These are phyloP conservation scores for Chrysoporthe puriensis DNA, from an alignment of 2,329 filamentous ascomycete species.

Conservation along the genomic window DNA sequence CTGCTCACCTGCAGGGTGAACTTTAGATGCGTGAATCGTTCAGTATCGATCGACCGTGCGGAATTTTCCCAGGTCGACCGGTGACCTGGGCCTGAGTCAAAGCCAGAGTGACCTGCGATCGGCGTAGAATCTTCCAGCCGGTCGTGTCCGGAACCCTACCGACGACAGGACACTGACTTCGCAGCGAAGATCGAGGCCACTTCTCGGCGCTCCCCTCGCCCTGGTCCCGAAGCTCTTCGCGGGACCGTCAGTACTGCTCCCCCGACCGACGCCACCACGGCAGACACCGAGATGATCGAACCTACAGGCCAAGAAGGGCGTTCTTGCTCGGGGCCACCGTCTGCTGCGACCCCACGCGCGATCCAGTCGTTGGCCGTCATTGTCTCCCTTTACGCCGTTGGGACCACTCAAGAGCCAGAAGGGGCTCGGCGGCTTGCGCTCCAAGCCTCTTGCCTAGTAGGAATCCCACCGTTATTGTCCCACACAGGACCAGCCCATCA, in stretches of 20 bases:
- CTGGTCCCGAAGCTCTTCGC: slow-evolving; percentile 3
- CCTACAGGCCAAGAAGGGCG: slow-evolving; percentile 10
- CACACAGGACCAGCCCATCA: slow-evolving; percentile 17
- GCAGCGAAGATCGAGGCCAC: neutral
- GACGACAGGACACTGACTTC: neutral
- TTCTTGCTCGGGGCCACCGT: slow-evolving; percentile 15
- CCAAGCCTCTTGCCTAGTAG: slow-evolving; percentile 6
- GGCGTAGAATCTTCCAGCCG: neutral
- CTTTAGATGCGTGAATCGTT: neutral
- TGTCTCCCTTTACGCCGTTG: slow-evolving; percentile 7
- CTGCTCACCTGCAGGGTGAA: neutral
- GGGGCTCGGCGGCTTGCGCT: slow-evolving; percentile 17
- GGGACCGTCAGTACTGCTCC: neutral
- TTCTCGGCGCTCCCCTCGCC: neutral
- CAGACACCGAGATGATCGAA: slow-evolving; percentile 8
- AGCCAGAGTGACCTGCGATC: neutral
- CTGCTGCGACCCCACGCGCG: neutral
- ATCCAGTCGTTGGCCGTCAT: slow-evolving; percentile 9
- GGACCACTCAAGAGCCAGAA: slow-evolving; percentile 16
- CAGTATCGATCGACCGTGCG: neutral
- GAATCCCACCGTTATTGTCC: slow-evolving; percentile 20
- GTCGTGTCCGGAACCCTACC: neutral
- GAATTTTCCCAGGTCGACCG: neutral
- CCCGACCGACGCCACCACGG: neutral
- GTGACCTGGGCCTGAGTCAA: neutral